A percentile compares a stretch with the other conserved stretches of the same genome.
Evolutionary conservation across 1,139 yeast genomes (phyloP).

Genomic region (Kluyveromyces sp.): DNA sequence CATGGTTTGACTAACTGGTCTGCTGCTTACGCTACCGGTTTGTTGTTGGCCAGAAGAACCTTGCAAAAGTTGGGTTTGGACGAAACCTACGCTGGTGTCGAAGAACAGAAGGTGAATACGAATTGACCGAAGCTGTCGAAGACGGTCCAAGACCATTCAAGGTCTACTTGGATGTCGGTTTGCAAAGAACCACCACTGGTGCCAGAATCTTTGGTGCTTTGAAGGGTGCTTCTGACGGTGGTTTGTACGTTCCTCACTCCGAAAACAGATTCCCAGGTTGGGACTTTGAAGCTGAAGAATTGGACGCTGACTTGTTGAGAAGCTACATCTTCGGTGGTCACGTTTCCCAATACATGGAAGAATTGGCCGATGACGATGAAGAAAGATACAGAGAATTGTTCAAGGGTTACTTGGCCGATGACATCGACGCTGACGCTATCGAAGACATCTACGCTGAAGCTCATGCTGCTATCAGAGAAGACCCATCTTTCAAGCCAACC

Average conservation of each 20-base stretch:
- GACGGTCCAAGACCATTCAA: conserved; percentile 99
- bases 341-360: conserved; percentile 99
- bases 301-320: conserved; percentile 96
- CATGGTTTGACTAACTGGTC: conserved; percentile 99
- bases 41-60: conserved; percentile 98
- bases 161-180: conserved; percentile 98
- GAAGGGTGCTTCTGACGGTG: conserved; percentile 99
- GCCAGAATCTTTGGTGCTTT: conserved; percentile 99
- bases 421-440: conserved; percentile 91
- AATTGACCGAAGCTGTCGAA: conserved; percentile 98
- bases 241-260: conserved; percentile 98
- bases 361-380: conserved; percentile 99
- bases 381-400: conserved; percentile 96
- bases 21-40: conserved; percentile 99
- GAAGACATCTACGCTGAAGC: conserved; percentile 96
- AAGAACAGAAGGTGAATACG: conserved; percentile 99
- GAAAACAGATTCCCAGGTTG: conserved; percentile 99
- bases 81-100: conserved; percentile 97
- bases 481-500: conserved; percentile 87
- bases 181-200: conserved; percentile 99
- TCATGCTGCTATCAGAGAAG: conserved; percentile 92
- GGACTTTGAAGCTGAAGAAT: conserved; percentile 98
- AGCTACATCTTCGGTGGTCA: conserved; percentile 99
- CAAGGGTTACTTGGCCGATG: conserved; percentile 95
- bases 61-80: conserved; percentile 96